Conservation (phyloP, 108 stramenopile genomes). For the Seminavis robusta region DNA sequence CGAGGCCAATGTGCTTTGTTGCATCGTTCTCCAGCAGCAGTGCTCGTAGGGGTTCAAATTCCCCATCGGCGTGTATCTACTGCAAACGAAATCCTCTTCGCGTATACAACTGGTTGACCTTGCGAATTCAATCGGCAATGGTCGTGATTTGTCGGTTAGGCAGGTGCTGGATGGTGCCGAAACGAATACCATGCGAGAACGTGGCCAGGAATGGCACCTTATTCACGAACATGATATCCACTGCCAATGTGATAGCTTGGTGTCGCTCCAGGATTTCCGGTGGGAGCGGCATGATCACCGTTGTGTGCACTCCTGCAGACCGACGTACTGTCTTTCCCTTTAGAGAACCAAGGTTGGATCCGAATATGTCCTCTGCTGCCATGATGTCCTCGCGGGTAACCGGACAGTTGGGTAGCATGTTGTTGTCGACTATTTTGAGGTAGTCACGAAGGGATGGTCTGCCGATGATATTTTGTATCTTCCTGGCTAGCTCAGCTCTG, state of each 20-base stretch:
- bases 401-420: slow-evolving; percentile 37
- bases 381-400: slow-evolving; percentile 20
- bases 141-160: neutral
- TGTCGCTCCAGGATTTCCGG: slow-evolving; percentile 9
- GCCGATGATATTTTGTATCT: too few species aligned
- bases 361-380: slow-evolving; percentile 24
- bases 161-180: slow-evolving; percentile 9
- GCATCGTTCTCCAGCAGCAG: neutral
- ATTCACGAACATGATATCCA: slow-evolving; percentile 40
- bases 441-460: slow-evolving; percentile 1
- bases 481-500: too few species aligned
- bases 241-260: slow-evolving; percentile 17
- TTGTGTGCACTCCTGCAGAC: neutral
- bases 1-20: neutral
- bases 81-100: neutral
- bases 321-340: slow-evolving; percentile 11
- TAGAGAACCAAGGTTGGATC: slow-evolving; percentile 13
- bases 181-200: slow-evolving; percentile 15
- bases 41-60: neutral
- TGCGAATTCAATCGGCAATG: neutral
- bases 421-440: slow-evolving; percentile 17
- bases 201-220: slow-evolving; percentile 30
- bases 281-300: slow-evolving; percentile 13
- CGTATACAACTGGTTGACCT: neutral
- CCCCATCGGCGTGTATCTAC: neutral